Evolutionary conservation across 129 eudicot species (phyloP), one percentile per base, ranked within the genome.

Genomic region (Calendula officinalis): DNA sequence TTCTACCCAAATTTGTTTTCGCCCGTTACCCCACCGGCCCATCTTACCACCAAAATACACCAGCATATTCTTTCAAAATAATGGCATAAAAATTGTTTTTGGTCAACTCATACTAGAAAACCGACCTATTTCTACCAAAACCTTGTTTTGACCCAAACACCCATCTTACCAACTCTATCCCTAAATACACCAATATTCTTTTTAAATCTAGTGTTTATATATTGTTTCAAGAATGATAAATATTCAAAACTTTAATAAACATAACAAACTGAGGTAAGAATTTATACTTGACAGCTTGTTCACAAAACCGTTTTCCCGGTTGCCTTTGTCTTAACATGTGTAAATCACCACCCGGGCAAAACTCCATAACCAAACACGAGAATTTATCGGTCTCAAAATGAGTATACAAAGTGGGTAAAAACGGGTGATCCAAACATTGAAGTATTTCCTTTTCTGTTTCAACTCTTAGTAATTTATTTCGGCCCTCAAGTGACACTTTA

Each of bases 291-390:
- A 81, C 96, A 55, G 96, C 96, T 80, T 88, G 92, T 78, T 88
- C 96, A 40, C 89, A 64, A 60, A 88, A 88, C 64, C 82, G 78
- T 69, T 88, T 88, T 2, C 89, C 96, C 1, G 83, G 96, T 62
- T 88, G 96, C 73, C 92, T 80, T 68, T 88, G 96, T 62, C 96
- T 72, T 40, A 88, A 83, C 47, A 83, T 76, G 74, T 88, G 96
- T 71, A 88, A 77, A 58, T 88, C 96, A 7, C 96, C 96, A 17
- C 96, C 96, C 0, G 91, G 91, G 78, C 96, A 88, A 74, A 88
- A 88, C 83, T 88, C 96, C 96, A 88, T 88, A 5, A 88, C 89
- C 86, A 88, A 75, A 75, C 96, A 88, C 3, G 96, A 84, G 61
- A 82, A 84, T 54, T 88, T 88, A 13, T 88, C 89, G 4, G 96